These are phyloP conservation scores for Alternaria hordeiaustralica DNA, from an alignment of 2,329 filamentous ascomycete genomes.

Conservation along the genomic window DNA sequence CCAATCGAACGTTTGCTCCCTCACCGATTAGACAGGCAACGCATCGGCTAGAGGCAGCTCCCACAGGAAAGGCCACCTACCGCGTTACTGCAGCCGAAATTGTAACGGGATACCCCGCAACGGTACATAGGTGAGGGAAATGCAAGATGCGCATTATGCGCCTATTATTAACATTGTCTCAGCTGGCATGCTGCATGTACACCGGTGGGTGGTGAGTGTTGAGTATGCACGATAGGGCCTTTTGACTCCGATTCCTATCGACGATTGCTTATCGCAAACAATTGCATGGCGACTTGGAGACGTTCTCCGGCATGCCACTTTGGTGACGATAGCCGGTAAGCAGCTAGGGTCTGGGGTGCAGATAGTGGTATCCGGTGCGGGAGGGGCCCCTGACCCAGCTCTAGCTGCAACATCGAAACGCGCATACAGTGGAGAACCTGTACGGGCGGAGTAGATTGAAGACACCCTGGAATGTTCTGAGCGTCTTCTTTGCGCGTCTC, in stretches of 20 bases:
- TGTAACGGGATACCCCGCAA: conserved; percentile 3
- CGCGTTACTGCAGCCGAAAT: conserved; percentile 9
- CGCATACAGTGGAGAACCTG: neutral
- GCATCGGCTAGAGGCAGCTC: conserved; percentile 25
- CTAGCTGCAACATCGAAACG: conserved; percentile 13
- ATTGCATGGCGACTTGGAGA: conserved; percentile 1
- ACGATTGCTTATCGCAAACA: neutral
- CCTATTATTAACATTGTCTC: conserved; percentile 4
- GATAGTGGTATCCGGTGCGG: conserved; percentile 7
- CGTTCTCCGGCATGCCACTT: neutral
- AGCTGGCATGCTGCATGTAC: conserved; percentile 5
- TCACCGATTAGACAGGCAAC: conserved; percentile 15
- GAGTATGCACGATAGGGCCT: neutral
- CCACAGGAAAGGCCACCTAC: conserved; percentile 8
- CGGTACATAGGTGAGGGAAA: neutral
- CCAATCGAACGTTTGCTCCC: conserved; percentile 13
- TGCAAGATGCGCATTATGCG: conserved; percentile 1
- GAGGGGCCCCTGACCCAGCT: conserved; percentile 4
- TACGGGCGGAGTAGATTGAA: neutral
- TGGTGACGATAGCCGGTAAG: neutral
- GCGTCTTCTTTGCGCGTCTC: conserved; percentile 3
- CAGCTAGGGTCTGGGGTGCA: neutral
- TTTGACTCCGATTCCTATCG: conserved; percentile 1
- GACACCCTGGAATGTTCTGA: neutral
- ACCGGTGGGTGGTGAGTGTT: neutral